Evolutionary conservation across 768 basidiomycete species (phyloP).

Genomic region (Boletellus ananiceps): DNA sequence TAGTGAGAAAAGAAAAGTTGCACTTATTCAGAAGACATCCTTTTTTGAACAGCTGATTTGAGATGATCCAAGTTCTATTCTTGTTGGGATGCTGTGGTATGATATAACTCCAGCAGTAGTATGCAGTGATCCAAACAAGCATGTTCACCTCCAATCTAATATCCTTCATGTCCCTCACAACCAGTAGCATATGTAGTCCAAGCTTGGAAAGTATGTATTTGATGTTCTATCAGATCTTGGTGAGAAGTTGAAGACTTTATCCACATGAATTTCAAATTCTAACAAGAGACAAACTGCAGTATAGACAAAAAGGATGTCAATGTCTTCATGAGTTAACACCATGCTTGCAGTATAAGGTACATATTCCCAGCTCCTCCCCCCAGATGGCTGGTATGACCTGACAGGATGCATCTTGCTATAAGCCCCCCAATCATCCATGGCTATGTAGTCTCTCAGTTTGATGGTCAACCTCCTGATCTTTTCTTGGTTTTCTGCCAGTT

Average conservation of each 20-base stretch:
- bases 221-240: too few relatives aligned
- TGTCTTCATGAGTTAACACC: not conserved
- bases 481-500: not conserved
- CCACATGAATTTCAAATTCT: not conserved
- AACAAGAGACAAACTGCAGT: not conserved
- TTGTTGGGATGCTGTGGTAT: not conserved
- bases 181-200: not conserved
- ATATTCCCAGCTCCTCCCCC: slow-evolving; percentile 5
- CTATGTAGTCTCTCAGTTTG: not conserved
- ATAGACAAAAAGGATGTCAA: not conserved
- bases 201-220: not conserved
- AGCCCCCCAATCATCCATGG: not conserved
- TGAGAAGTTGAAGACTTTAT: too few relatives aligned
- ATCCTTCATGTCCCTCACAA: not conserved
- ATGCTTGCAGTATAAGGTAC: not conserved
- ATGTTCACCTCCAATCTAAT: not conserved
- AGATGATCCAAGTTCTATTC: not conserved
- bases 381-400: not conserved
- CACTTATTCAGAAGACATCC: not conserved
- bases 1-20: slow-evolving; percentile 4
- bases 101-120: slow-evolving; percentile 12
- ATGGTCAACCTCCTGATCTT: not conserved
- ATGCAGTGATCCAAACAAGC: not conserved
- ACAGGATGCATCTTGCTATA: not conserved
- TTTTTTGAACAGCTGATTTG: slow-evolving; percentile 7